Evolutionary conservation across 176 grass and related monocot genomes (phyloP).

Genomic region (Bromus sterilis): DNA sequence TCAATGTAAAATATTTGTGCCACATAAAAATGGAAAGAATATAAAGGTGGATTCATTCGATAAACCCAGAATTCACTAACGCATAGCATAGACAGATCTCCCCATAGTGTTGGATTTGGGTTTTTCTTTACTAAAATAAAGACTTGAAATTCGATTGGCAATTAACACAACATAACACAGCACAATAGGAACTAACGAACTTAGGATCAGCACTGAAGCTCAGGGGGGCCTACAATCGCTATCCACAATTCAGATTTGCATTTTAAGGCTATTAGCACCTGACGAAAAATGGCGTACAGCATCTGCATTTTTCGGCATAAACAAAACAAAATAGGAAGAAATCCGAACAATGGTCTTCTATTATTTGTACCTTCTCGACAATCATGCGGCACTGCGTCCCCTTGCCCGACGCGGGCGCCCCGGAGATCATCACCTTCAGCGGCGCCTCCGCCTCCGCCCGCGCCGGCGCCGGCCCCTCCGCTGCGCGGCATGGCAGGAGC

Average conservation of each 20-base stretch:
- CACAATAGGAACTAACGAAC: not conserved
- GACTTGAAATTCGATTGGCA: not conserved
- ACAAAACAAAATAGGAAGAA: not conserved
- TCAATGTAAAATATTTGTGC: not conserved
- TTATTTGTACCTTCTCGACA: slow-evolving; percentile 40
- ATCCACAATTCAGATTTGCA: not conserved
- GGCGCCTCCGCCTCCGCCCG: not conserved
- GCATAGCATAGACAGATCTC: not conserved
- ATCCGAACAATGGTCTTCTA: not conserved
- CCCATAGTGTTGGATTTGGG: not conserved
- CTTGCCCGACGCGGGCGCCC: slow-evolving; percentile 61
- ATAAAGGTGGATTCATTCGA: not conserved
- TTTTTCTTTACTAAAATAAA: not conserved
- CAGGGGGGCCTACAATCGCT: no score
- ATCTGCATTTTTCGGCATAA: not conserved
- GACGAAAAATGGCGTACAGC: no score
- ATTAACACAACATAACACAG: not conserved
- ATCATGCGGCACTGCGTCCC: slow-evolving; percentile 67
- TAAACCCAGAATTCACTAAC: not conserved
- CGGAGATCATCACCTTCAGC: slow-evolving; percentile 69
- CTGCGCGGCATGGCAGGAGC: slow-evolving; percentile 30
- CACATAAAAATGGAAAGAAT: not conserved
- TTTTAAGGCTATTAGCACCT: not conserved
- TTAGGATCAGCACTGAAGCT: not conserved
- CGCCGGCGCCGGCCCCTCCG: not conserved